A percentile compares a stretch with the other conserved stretches of the same genome.
Conservation (phyloP, 306 rosid genomes). For the Cercis canadensis region DNA sequence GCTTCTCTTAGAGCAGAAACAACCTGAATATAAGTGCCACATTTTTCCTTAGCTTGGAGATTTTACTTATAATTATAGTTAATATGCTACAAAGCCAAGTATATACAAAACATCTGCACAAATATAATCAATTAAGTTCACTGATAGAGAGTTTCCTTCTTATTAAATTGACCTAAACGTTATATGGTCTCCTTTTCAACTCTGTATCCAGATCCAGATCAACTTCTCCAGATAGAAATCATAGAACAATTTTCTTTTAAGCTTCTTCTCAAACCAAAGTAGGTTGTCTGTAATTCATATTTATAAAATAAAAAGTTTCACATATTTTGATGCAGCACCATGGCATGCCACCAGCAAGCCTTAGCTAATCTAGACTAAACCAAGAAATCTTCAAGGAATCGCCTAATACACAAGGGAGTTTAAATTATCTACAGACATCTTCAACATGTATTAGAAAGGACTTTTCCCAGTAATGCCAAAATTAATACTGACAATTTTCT, state of each 20-base stretch:
- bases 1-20: constrained; percentile 87
- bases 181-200: neutral
- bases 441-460: constrained; percentile 15
- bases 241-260: constrained; percentile 11
- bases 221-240: neutral
- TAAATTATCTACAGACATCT: constrained; percentile 11
- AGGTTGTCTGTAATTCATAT: neutral
- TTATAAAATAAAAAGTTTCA: constrained; percentile 10
- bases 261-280: constrained; percentile 25
- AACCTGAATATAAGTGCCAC: constrained; percentile 66
- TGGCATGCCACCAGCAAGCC: too few relatives aligned
- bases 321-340: neutral
- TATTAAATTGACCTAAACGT: constrained; percentile 6
- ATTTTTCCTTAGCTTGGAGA: constrained; percentile 6
- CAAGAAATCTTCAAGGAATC: neutral
- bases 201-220: neutral
- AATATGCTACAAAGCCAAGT: constrained; percentile 3
- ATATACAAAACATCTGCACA: constrained; percentile 4
- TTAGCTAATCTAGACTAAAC: neutral
- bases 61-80: neutral
- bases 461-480: constrained; percentile 23
- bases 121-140: neutral
- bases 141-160: constrained; percentile 6
- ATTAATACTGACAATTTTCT: constrained; percentile 15
- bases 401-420: neutral